Evolutionary conservation across 768 basidiomycete genomes (phyloP), one percentile per base, ranked within the genome.

Genomic region (Boletus patriciae): DNA sequence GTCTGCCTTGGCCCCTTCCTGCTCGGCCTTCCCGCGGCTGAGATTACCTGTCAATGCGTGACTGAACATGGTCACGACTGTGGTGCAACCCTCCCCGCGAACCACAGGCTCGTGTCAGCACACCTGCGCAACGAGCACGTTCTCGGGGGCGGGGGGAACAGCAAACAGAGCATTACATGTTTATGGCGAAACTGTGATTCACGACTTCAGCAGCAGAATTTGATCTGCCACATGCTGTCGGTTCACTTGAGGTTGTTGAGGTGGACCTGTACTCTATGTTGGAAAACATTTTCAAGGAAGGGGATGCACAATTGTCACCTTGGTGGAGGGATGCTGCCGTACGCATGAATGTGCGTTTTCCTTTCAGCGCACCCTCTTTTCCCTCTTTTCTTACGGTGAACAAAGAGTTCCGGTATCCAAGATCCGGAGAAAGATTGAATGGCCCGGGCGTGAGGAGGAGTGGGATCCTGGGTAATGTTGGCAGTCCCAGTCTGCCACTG

Each of bases 181-280:
- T n/a, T 15, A 2, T 59, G 54, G 54, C 2, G n/a, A 6, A 4
- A 6, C 13, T 59, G 58, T n/a, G 7, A 36, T 31, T 50, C 33
- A 4, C 36, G 38, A 2, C 49, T 59, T 18, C 58, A 59, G 23
- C 37, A 38, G 3, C 54, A 34, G 10, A 50, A 36, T 18, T 4
- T 51, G 16, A 13, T 42, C 34, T 44, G 58, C 0, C 58, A 59
- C 11, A 36, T 59, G 1, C 19, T 57, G 19, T 46, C 55, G 1
- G 21, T 46, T 2, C 58, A 59, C 10, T 16, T 50, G 1, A 6
- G 25, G 5, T 18, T 59, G 10, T 29, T 59, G 25, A 51, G 21
- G 45, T 59, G 58, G 58, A 57, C 21, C 4, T 59, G 58, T n/a
- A 55, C 58, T 19, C 33, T 25, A 6, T 59, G 58, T 10, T 31